Percentiles rank a stretch among this genome's conserved stretches.
phyloP scores from a whole-genome alignment of 345 rosid species.

The Acer yangbiense region DNA sequence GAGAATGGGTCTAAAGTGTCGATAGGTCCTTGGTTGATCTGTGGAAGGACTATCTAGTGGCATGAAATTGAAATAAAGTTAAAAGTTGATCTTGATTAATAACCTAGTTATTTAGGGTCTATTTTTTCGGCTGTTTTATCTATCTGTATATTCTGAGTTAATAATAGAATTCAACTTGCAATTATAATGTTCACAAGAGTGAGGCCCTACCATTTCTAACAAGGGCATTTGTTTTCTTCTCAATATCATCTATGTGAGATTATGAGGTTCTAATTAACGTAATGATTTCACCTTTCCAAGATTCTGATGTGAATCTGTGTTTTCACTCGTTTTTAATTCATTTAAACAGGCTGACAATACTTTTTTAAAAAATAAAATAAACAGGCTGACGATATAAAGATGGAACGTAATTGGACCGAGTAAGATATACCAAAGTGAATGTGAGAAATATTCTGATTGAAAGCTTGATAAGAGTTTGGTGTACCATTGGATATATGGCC shows the following conservation, averaged over 20 bases:
- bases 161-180: background rate
- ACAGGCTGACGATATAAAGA: background rate
- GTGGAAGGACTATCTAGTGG: background rate
- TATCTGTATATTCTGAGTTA: background rate
- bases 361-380: too few species aligned
- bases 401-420: background rate
- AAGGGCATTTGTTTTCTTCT: background rate
- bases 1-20: background rate
- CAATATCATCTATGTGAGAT: background rate
- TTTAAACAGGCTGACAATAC: background rate
- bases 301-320: background rate
- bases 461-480: constrained; percentile 7
- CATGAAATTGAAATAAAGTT: background rate
- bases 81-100: background rate
- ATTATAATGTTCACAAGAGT: background rate
- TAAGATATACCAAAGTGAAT: background rate
- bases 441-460: background rate
- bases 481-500: background rate
- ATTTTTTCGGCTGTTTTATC: background rate
- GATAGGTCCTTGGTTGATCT: background rate
- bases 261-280: too few species aligned
- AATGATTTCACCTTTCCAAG: background rate
- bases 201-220: background rate
- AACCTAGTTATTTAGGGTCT: background rate
- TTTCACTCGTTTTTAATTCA: background rate